Percentiles rank a stretch among this genome's conserved stretches.
Conservation (phyloP, 2,329 filamentous ascomycete species). For the Aspergillus sojae region DNA sequence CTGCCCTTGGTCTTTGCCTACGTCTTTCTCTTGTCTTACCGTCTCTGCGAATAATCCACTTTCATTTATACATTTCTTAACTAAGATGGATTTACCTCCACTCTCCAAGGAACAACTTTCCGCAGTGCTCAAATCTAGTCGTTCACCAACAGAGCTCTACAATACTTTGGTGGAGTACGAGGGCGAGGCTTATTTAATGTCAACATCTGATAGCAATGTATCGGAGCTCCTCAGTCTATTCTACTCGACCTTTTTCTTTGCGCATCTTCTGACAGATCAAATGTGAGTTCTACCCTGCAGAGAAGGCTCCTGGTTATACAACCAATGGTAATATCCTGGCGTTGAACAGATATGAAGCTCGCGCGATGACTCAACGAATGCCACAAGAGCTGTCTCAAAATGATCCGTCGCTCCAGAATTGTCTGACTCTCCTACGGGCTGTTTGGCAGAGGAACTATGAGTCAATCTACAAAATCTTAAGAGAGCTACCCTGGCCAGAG, state of each 20-base stretch:
- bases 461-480: slow-evolving; percentile 39
- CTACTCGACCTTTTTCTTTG: slow-evolving; percentile 44
- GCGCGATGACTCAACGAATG: slow-evolving; percentile 41
- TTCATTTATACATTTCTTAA: not conserved
- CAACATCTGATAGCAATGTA: slow-evolving; percentile 25
- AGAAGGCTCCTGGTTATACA: not conserved
- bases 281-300: slow-evolving; percentile 32
- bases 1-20: not conserved
- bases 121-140: slow-evolving; percentile 29
- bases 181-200: slow-evolving; percentile 35
- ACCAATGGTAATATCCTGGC: slow-evolving; percentile 6
- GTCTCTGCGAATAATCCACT: not conserved
- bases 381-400: slow-evolving; percentile 32
- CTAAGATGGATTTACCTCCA: slow-evolving; percentile 32
- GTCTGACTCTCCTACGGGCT: slow-evolving; percentile 39
- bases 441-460: slow-evolving; percentile 42
- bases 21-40: not conserved
- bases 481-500: slow-evolving; percentile 38
- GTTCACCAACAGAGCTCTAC: slow-evolving; percentile 38
- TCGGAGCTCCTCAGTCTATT: slow-evolving; percentile 38
- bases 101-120: slow-evolving; percentile 36
- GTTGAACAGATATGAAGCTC: slow-evolving; percentile 40
- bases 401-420: slow-evolving; percentile 38
- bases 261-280: slow-evolving; percentile 43
- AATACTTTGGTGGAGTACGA: slow-evolving; percentile 40